Evolutionary conservation across 2,329 filamentous ascomycete genomes (phyloP), one percentile per base, ranked within the genome.

Genomic region (Fusarium floridanum): DNA sequence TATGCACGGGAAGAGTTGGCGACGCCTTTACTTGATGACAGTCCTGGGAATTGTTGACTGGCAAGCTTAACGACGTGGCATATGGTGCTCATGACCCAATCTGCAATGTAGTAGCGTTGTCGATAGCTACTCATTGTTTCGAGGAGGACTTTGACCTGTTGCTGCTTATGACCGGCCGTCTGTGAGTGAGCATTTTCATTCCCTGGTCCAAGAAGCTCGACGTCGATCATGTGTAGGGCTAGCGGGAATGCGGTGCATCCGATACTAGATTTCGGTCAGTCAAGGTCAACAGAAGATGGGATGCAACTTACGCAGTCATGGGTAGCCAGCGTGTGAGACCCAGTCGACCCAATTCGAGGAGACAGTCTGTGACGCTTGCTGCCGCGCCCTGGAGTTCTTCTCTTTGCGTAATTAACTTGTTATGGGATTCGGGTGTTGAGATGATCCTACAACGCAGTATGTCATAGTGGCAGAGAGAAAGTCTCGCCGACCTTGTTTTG

Each of bases 331-430:
- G 69, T 0, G 76, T 79, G 0, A 78, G 11, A 0, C 76, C 67
- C 0, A 76, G 10, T 0, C 77, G 72, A 0, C 72, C 75, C 1
- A 78, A 61, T 12, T 78, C 77, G 2, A 74, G 66, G 0, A 78
- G 62, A 5, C 77, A 79, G 10, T 78, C 70, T 1, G 74, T 78
- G 0, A 78, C 70, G 7, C 76, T 66, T 0, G 77, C 75, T 11
- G 72, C 75, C 0, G 77, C 76, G 1, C 76, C 74, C 34, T 79
- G 77, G 0, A 78, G 72, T n/a, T 79, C 77, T 24, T 77, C 73
- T 5, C 71, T 77, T 22, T 78, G 76, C 6, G 70, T 67, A 9
- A 66, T 71, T 1, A 65, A 59, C 7, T 62, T 69, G 3, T 56
- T 29, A 3, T 61, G 65, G 6, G 61, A 67, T 12, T 76, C 62